These are phyloP conservation scores for Aspergillus texensis DNA, from an alignment of 2,329 filamentous ascomycete species.

Conservation along the genomic window DNA sequence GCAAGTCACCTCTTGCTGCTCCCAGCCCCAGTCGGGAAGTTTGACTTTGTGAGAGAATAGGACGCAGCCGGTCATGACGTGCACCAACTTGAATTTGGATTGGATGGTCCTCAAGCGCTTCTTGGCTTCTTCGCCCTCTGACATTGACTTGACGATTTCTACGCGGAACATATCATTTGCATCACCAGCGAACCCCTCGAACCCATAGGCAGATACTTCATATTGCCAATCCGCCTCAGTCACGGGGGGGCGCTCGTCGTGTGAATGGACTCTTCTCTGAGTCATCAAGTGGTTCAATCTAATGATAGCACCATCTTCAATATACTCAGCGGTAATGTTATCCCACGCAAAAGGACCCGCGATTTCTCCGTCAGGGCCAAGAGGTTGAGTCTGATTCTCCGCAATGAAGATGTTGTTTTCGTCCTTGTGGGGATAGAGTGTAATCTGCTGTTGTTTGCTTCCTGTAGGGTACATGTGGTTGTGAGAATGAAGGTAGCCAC, in stretches of 20 bases:
- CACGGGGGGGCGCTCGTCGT: slow-evolving; percentile 83
- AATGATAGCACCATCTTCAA: slow-evolving; percentile 79
- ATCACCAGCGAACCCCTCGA: slow-evolving; percentile 94
- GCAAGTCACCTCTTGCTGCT: slow-evolving; percentile 99
- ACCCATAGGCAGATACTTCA: slow-evolving; percentile 94
- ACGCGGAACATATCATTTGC: slow-evolving; percentile 95
- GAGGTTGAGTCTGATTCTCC: slow-evolving; percentile 94
- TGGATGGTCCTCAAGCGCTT: slow-evolving; percentile 88
- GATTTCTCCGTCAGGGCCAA: slow-evolving; percentile 74
- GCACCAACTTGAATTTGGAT: slow-evolving; percentile 92
- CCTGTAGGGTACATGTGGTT: slow-evolving; percentile 96
- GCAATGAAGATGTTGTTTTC: slow-evolving; percentile 95
- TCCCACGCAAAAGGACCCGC: slow-evolving; percentile 87
- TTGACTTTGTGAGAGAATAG: slow-evolving; percentile 99
- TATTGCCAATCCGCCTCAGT: slow-evolving; percentile 93
- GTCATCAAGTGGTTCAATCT: slow-evolving; percentile 83
- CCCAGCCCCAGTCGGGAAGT: slow-evolving; percentile 94
- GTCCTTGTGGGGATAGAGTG: slow-evolving; percentile 97
- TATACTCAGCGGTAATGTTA: slow-evolving; percentile 65
- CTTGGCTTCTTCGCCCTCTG: slow-evolving; percentile 76
- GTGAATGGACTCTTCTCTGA: slow-evolving; percentile 88
- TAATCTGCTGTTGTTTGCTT: slow-evolving; percentile 98
- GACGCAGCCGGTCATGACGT: slow-evolving; percentile 94
- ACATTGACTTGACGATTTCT: slow-evolving; percentile 91
- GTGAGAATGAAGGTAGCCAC: slow-evolving; percentile 96